Conservation (phyloP, 768 basidiomycete species). For the Tubosaeta brunneosetosa region DNA sequence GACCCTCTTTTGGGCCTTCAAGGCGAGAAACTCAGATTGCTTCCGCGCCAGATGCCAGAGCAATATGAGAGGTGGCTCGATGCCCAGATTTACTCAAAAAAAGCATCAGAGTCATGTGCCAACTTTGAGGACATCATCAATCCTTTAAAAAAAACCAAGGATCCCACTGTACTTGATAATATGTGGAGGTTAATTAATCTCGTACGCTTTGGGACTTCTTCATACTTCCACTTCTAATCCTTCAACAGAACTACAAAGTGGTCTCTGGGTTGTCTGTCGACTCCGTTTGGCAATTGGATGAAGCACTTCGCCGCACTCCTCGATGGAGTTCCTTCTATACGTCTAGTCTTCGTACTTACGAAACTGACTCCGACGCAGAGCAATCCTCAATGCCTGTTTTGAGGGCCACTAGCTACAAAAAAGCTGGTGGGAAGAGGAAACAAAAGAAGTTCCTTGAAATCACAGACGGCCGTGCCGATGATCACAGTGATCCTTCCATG, state of each 20-base stretch:
- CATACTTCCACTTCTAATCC: constrained; percentile 2
- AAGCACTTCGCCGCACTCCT: constrained; percentile 47
- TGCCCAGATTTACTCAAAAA: constrained; percentile 58
- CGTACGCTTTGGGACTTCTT: constrained; percentile 34
- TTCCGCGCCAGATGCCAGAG: constrained; percentile 50
- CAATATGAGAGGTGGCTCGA: constrained; percentile 65
- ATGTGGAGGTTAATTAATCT: constrained; percentile 64
- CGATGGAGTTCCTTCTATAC: constrained; percentile 52
- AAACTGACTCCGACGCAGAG: constrained; percentile 27
- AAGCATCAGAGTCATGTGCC: constrained; percentile 47
- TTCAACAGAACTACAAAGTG: constrained; percentile 52
- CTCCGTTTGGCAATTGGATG: constrained; percentile 57
- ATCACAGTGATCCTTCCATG: constrained; percentile 52
- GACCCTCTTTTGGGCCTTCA: constrained; percentile 54
- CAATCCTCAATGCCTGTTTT: constrained; percentile 4
- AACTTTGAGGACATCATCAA: constrained; percentile 53
- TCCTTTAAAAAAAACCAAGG: constrained; percentile 56
- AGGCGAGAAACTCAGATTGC: constrained; percentile 48
- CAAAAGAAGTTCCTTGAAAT: constrained; percentile 44
- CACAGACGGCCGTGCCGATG: constrained; percentile 38
- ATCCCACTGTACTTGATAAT: constrained; percentile 44
- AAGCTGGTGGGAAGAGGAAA: constrained; percentile 23
- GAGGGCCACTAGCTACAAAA: constrained; percentile 16
- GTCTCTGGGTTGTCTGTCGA: constrained; percentile 54
- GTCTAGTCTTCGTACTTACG: constrained; percentile 16